These are phyloP conservation scores for Tolypocladium sp. DNA, from an alignment of 2,329 filamentous ascomycete species.

Conservation along the genomic window DNA sequence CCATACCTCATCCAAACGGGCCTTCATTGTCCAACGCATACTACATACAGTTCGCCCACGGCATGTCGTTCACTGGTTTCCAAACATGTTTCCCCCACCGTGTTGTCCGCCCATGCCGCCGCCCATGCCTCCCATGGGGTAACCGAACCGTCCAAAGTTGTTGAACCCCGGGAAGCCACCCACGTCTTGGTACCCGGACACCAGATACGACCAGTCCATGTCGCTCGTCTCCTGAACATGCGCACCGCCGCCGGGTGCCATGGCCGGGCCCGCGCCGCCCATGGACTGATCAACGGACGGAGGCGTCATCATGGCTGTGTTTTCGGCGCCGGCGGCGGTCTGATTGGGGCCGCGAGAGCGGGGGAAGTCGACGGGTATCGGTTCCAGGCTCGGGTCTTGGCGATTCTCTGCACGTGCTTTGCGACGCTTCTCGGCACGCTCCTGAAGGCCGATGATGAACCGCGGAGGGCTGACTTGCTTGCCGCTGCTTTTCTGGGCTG, in stretches of 20 bases:
- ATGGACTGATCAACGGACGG: slow-evolving; percentile 8
- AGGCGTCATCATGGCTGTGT: slow-evolving; percentile 23
- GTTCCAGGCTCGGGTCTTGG: slow-evolving; percentile 10
- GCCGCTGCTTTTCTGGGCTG: slow-evolving; percentile 35
- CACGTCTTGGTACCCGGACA: slow-evolving; percentile 30
- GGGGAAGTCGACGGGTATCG: slow-evolving; percentile 15
- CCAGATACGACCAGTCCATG: slow-evolving; percentile 41
- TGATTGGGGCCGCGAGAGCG: slow-evolving; percentile 6
- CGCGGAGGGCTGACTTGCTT: slow-evolving; percentile 31
- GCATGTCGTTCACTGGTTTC: not conserved
- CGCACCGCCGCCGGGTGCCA: slow-evolving; percentile 3
- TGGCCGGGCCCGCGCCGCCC: slow-evolving; percentile 7
- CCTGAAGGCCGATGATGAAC: slow-evolving; percentile 39
- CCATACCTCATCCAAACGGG: not conserved
- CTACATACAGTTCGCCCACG: no score
- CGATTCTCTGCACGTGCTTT: slow-evolving; percentile 19
- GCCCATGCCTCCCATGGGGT: slow-evolving; percentile 8
- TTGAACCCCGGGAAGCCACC: slow-evolving; percentile 20
- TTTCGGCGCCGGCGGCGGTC: slow-evolving; percentile 8
- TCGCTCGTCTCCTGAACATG: slow-evolving; percentile 21
- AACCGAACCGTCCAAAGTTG: slow-evolving; percentile 13
- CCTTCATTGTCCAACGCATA: not conserved
- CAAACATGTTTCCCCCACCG: slow-evolving; percentile 17
- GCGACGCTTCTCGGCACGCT: slow-evolving; percentile 28
- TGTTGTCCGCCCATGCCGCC: slow-evolving; percentile 6